phyloP scores from a whole-genome alignment of 2,329 filamentous ascomycete species.

The Didymella segeticola region DNA sequence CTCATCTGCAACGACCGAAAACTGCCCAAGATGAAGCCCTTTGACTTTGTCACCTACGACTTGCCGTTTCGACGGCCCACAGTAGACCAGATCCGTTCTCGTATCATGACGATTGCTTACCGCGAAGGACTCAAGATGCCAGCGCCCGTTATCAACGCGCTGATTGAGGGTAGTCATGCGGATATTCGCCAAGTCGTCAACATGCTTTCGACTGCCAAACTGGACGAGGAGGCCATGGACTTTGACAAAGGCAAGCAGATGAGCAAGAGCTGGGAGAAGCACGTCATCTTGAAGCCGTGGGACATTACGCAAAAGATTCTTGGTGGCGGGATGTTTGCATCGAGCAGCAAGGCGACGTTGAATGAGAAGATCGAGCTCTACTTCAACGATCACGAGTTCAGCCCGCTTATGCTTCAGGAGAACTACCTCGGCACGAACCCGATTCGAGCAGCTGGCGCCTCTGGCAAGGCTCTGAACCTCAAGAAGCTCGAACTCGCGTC shows the following conservation, averaged over 20 bases:
- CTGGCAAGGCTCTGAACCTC: conserved; percentile 72
- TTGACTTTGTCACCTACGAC: conserved; percentile 84
- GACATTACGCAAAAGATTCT: conserved; percentile 96
- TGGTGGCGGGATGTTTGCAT: conserved; percentile 82
- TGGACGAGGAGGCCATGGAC: conserved; percentile 80
- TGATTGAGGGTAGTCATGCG: conserved; percentile 94
- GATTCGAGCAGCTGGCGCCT: conserved; percentile 66
- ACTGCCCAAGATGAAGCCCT: conserved; percentile 97
- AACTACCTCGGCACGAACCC: conserved; percentile 92
- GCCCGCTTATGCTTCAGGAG: conserved; percentile 96
- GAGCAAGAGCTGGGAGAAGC: conserved; percentile 98
- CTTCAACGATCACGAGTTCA: conserved; percentile 99
- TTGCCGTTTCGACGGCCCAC: conserved; percentile 88
- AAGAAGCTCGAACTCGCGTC: conserved; percentile 88
- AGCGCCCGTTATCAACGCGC: conserved; percentile 80
- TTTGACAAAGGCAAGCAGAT: conserved; percentile 89
- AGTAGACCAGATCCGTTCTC: conserved; percentile 85
- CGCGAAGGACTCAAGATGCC: conserved; percentile 89
- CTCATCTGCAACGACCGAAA: conserved; percentile 96
- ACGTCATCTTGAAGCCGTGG: conserved; percentile 95
- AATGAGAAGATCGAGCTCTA: conserved; percentile 99
- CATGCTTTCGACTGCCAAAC: conserved; percentile 93
- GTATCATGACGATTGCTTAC: conserved; percentile 94
- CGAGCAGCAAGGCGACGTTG: conserved; percentile 81
- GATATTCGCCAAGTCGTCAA: conserved; percentile 99